Percentiles rank a stretch among this genome's conserved stretches.
Evolutionary conservation across 257 asterid genomes (phyloP).

Genomic region (Cinchona pubescens): DNA sequence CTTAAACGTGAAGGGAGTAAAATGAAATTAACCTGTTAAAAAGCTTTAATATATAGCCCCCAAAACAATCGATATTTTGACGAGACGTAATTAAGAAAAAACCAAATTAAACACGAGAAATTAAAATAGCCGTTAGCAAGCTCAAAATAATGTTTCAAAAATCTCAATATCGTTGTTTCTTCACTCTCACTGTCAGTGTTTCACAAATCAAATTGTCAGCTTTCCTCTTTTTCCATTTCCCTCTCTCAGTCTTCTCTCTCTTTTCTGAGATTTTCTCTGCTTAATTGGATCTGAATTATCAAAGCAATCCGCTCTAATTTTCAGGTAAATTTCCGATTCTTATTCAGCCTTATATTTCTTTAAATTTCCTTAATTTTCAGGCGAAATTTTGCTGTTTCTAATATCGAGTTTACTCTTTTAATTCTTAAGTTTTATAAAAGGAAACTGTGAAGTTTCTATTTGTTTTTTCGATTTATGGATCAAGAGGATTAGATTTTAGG

Average conservation of each 20-base stretch:
- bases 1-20: too few relatives aligned
- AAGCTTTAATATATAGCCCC: too few relatives aligned
- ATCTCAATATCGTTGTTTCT: not conserved
- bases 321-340: constrained; percentile 14
- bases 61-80: constrained; percentile 27
- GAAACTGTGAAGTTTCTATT: not conserved
- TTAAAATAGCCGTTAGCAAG: constrained; percentile 55
- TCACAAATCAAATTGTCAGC: constrained; percentile 12
- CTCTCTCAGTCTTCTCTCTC: constrained; percentile 19
- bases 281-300: constrained; percentile 16
- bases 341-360: not conserved
- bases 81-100: constrained; percentile 14
- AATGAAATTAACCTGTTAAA: too few relatives aligned
- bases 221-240: constrained; percentile 19
- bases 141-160: constrained; percentile 45
- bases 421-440: not conserved
- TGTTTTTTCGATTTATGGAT: not conserved
- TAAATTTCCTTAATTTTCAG: not conserved
- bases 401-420: not conserved
- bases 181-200: not conserved
- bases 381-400: not conserved
- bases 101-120: constrained; percentile 22
- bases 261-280: constrained; percentile 22
- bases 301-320: constrained; percentile 7
- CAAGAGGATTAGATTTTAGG: not conserved